Evolutionary conservation across 2,329 filamentous ascomycete genomes (phyloP), one percentile per base, ranked within the genome.

Genomic region (Beauveria pseudobassiana): DNA sequence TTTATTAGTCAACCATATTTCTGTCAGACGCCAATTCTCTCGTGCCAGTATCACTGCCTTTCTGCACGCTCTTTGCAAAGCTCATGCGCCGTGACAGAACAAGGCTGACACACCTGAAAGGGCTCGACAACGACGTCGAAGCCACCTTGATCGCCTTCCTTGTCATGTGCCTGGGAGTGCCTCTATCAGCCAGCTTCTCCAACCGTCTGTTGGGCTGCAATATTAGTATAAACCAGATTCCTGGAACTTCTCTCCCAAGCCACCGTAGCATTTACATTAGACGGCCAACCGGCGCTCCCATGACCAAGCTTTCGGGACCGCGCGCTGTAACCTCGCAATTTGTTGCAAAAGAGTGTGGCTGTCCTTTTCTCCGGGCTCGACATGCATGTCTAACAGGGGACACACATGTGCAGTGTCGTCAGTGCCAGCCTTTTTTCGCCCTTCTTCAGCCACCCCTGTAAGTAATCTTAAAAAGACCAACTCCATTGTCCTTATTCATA

Each of bases 221-320:
- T 45, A 24, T 3, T 24, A 24, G 22, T 24, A 16, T 20, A 24
- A 56, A 30, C 53, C 53, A 34, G 10, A 34, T 46, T 46, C 40
- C 53, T 56, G 53, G 52, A 42, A 43, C 28, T 55, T 18, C 4
- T 28, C 22, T 38, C 24, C 43, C 38, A 43, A 55, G 52, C 52
- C 52, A 54, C 51, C 7, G 34, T 42, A 18, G 38, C 34, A 54
- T 54, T 54, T 9, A 30, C 18, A 18, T 34, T 30, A 10, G 12
- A 34, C 22, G 16, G 18, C 40, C 34, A 14, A 2, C 12, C 34
- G 12, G 49, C 51, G 54, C 54, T 38, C 42, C 48, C 12, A 43
- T 26, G n/a, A 49, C 57, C 56, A 51, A 22, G 26, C 56, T 50
- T 59, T 59, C 56, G 57, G 57, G 26, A 43, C 48, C 56, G 34